Base-by-base conservation (phyloP, 352 stramenopile genomes). In the Pythium utonaiense region DNA sequence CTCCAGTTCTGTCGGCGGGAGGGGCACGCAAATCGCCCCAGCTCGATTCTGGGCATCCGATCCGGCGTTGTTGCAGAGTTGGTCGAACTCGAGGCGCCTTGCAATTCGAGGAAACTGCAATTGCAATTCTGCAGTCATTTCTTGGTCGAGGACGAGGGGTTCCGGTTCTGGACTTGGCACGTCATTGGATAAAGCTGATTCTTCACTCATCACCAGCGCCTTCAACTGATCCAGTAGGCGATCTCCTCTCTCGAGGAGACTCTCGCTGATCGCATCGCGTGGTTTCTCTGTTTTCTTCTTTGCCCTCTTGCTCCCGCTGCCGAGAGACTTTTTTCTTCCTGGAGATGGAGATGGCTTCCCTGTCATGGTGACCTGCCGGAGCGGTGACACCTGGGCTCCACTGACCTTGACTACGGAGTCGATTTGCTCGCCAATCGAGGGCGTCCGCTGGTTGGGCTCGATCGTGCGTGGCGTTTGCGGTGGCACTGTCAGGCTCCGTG, bases 71-170 rank as follows among this genome's bases (percentile, higher is more conserved):
- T 54, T 27, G 4, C 14, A 16, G 6, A 22, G 10, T n/a, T 40
- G 60, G 38, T 79, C 71, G 60, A 88, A 91, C 36, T 69, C 64
- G 47, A 91, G 59, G 28, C 79, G 66, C 9, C 79, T 73, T 6
- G 76, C 83, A 28, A 80, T 68, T 2, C 72, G 50, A 10, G 67
- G 70, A 24, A 73, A 68, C 9, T 53, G 22, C 6, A 57, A 62
- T 2, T 31, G 48, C 14, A 53, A 28, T 19, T 77, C 68, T 7
- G 27, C 58, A 2, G 54, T 34, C 17, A 58, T 21, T 25, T 45
- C 33, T 16, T 34, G 48, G 17, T 57, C 56, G 17, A 47, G 4
- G 33, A 48, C 30, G 1, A 58, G 48, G 6, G 52, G 69, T 36
- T 72, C 62, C 2, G 69, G 62, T 6, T 71, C 65, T 65, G 65